Evolutionary conservation across 208 protist genomes (phyloP).

Genomic region (Wallacemonas sp.): DNA sequence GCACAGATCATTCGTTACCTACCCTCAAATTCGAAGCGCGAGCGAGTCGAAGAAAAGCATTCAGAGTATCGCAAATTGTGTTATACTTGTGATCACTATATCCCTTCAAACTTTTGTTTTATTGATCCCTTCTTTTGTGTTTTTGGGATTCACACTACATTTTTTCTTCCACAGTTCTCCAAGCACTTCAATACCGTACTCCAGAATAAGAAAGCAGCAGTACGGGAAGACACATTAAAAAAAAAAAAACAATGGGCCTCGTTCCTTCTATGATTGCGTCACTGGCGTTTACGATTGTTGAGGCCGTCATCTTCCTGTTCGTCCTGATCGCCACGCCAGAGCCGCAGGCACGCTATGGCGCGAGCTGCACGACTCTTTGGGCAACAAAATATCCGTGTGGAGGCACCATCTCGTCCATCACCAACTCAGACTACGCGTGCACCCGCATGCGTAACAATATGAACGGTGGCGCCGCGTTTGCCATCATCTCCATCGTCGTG

Average conservation of each 20-base stretch:
- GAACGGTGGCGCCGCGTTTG: constrained; percentile 37
- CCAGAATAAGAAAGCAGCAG: too few species aligned
- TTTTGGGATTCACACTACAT: too few species aligned
- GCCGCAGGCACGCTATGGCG: constrained; percentile 23
- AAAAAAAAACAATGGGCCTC: constrained; percentile 1
- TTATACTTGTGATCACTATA: constrained; percentile 28
- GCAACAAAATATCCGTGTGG: constrained; percentile 40
- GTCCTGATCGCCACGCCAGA: constrained; percentile 40
- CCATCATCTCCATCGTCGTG: constrained; percentile 34
- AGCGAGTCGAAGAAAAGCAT: neutral
- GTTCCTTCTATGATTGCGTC: neutral
- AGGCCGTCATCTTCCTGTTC: constrained; percentile 40
- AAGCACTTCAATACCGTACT: too few species aligned
- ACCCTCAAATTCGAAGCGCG: too few species aligned
- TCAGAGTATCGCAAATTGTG: constrained; percentile 6
- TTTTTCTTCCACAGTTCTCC: too few species aligned
- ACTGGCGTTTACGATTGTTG: constrained; percentile 32
- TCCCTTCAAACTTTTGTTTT: too few species aligned
- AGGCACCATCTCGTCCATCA: constrained; percentile 29
- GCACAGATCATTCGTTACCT: too few species aligned
- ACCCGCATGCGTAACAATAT: constrained; percentile 30
- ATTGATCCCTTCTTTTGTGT: too few species aligned
- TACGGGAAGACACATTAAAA: neutral
- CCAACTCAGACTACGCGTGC: constrained; percentile 32
- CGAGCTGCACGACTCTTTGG: constrained; percentile 51